phyloP scores from a whole-genome alignment of 441 rosid genomes.

The Croton setiger region DNA sequence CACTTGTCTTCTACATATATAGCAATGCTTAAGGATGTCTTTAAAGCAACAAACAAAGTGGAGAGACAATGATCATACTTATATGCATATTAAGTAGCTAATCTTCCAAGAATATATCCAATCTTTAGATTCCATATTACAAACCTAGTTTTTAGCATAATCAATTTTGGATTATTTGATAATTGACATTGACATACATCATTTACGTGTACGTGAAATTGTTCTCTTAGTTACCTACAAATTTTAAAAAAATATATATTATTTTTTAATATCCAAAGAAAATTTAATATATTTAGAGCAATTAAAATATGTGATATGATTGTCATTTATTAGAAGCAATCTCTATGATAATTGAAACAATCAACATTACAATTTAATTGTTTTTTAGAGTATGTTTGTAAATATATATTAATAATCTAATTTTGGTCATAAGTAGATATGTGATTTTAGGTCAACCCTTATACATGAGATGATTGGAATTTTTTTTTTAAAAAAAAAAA shows the following conservation, averaged over 20 bases:
- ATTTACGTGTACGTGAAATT: constrained; percentile 3
- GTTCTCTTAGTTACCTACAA: constrained; percentile 1
- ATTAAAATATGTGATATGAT: no score
- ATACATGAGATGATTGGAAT: constrained; percentile 21
- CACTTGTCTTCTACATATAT: constrained; percentile 6
- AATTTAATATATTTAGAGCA: no score
- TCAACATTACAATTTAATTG: constrained; percentile 29
- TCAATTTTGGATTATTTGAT: no score
- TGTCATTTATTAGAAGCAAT: neutral
- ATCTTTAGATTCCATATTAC: no score
- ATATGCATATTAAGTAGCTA: no score
- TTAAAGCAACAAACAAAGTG: neutral
- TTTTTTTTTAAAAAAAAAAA: neutral
- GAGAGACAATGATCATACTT: neutral
- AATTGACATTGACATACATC: neutral
- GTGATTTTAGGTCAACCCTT: constrained; percentile 43
- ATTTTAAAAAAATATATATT: no score
- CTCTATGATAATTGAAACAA: neutral
- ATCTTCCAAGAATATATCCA: no score
- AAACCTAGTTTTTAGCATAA: no score
- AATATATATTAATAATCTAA: neutral
- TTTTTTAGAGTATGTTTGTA: constrained; percentile 3
- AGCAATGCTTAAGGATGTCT: constrained; percentile 11
- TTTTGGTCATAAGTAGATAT: neutral
- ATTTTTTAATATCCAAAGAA: no score